Evolutionary conservation across 2,329 filamentous ascomycete genomes (phyloP).

Genomic region (Paraphoma chrysanthemicola): DNA sequence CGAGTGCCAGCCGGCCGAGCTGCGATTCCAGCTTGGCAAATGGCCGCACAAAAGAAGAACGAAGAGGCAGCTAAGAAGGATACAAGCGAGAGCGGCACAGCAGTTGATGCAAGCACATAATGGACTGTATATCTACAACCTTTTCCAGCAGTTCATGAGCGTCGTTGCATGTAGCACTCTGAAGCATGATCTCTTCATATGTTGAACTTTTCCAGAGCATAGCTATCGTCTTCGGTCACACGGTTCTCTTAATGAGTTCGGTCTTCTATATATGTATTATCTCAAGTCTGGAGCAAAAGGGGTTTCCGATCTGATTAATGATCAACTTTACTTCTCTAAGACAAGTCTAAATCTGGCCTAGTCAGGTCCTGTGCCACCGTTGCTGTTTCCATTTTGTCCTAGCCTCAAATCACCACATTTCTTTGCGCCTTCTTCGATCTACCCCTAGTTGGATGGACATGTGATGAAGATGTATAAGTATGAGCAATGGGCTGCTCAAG

Average conservation of each 20-base stretch:
- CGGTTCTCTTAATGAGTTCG: no score
- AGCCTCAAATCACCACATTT: no score
- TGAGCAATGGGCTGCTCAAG: no score
- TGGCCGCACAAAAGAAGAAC: conserved; percentile 57
- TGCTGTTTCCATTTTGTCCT: no score
- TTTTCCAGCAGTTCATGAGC: neutral
- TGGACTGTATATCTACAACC: neutral
- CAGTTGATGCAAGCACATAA: conserved; percentile 40
- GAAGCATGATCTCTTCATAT: neutral
- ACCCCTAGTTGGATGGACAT: no score
- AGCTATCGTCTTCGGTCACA: no score
- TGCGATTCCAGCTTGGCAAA: conserved; percentile 62
- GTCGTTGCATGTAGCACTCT: neutral
- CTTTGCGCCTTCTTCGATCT: no score
- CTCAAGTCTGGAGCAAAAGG: neutral
- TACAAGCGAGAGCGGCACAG: conserved; percentile 47
- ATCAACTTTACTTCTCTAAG: no score
- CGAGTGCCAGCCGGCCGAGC: conserved; percentile 46
- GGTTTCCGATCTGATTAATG: neutral
- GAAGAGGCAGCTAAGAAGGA: conserved; percentile 53
- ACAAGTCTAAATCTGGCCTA: no score
- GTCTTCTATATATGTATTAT: conserved; percentile 15
- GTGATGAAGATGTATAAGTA: no score
- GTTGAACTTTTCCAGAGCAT: no score
- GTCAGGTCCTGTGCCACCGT: no score